Conservation (phyloP, 345 rosid species). For the Toxicodendron radicans region DNA sequence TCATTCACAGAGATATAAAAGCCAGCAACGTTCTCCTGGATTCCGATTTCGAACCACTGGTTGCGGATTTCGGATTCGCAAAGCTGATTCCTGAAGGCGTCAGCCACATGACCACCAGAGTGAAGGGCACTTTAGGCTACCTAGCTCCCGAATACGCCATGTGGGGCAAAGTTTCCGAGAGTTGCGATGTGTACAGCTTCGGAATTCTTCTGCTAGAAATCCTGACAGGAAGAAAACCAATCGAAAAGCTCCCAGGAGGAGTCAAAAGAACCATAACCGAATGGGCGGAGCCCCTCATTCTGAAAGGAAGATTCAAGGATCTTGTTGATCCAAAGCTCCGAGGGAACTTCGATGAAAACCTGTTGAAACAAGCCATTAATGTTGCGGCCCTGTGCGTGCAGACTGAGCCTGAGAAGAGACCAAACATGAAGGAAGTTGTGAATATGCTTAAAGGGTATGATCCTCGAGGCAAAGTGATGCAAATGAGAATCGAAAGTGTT, state of each 20-base stretch:
- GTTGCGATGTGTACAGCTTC: slow-evolving; percentile 86
- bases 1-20: slow-evolving; percentile 60
- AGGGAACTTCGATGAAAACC: slow-evolving; percentile 64
- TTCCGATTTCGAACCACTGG: slow-evolving; percentile 76
- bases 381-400: slow-evolving; percentile 74
- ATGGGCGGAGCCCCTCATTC: slow-evolving; percentile 74
- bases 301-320: slow-evolving; percentile 53
- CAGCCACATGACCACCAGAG: slow-evolving; percentile 71
- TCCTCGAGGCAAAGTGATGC: slow-evolving; percentile 34
- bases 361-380: slow-evolving; percentile 53
- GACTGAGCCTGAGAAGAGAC: slow-evolving; percentile 64
- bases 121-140: slow-evolving; percentile 78
- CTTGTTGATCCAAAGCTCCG: slow-evolving; percentile 68
- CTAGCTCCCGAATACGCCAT: slow-evolving; percentile 83
- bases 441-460: slow-evolving; percentile 59
- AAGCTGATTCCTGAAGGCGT: slow-evolving; percentile 82
- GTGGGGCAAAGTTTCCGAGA: slow-evolving; percentile 81
- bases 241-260: slow-evolving; percentile 66
- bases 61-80: slow-evolving; percentile 84
- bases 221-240: slow-evolving; percentile 70
- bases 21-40: slow-evolving; percentile 68
- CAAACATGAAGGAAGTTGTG: slow-evolving; percentile 77
- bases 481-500: slow-evolving; percentile 42
- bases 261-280: slow-evolving; percentile 68
- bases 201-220: slow-evolving; percentile 80